phyloP scores from a whole-genome alignment of 192 early-diverging fungal species.

The Coemansia sp. region DNA sequence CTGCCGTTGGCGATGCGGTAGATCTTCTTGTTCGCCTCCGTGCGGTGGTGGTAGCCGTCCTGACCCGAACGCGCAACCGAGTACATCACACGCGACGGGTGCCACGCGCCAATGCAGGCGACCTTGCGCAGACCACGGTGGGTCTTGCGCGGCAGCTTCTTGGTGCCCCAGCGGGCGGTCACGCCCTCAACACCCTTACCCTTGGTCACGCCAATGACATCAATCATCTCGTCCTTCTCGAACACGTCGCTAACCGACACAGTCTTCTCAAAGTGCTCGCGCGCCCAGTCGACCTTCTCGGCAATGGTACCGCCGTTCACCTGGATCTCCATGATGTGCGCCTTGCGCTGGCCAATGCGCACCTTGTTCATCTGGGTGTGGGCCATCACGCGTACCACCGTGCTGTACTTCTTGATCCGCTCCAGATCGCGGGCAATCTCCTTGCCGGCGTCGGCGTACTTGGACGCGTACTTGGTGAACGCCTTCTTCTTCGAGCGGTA shows the following conservation, averaged over 20 bases:
- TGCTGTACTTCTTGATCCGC: conserved; percentile 99
- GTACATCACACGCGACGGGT: conserved; percentile 96
- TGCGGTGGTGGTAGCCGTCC: conserved; percentile 99
- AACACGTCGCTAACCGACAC: conserved; percentile 86
- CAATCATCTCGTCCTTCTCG: conserved; percentile 98
- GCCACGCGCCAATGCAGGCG: conserved; percentile 99
- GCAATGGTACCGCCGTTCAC: conserved; percentile 95
- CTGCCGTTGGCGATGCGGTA: conserved; percentile 93
- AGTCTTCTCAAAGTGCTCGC: conserved; percentile 96
- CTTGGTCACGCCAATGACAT: conserved; percentile 98
- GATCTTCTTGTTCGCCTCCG: conserved; percentile 99
- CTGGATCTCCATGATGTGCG: conserved; percentile 99
- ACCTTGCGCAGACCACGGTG: conserved; percentile 99
- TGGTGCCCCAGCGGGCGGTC: conserved; percentile 98
- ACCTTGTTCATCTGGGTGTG: conserved; percentile 98
- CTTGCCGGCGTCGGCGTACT: conserved; percentile 82
- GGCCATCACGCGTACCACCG: conserved; percentile 92
- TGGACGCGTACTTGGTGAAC: conserved; percentile 99
- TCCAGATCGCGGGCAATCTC: conserved; percentile 88
- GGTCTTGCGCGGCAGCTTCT: conserved; percentile 99
- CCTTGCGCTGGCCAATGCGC: conserved; percentile 97
- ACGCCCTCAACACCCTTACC: conserved; percentile 99
- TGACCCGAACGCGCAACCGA: conserved; percentile 99
- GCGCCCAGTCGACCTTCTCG: conserved; percentile 97
- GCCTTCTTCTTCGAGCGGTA: conserved; percentile 99